Conservation (phyloP, 164 flowering plant genomes). For the Vitis rotundifolia region DNA sequence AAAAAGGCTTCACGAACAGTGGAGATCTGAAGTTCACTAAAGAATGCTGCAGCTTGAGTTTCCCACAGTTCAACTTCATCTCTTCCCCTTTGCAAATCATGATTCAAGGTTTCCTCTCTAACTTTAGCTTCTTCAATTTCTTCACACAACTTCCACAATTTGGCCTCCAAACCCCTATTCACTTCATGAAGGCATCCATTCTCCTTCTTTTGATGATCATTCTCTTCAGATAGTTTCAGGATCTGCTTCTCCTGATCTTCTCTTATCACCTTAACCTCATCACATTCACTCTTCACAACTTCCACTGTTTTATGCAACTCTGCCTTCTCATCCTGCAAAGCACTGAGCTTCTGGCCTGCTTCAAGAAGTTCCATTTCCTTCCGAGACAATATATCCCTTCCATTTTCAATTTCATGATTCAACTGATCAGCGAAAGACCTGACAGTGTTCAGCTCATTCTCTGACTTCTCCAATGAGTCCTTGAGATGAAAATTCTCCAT, state of each 20-base stretch:
- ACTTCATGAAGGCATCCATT: conserved; percentile 13
- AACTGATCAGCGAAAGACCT: conserved; percentile 26
- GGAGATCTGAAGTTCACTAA: conserved; percentile 41
- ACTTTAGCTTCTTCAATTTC: conserved; percentile 29
- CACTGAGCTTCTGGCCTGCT: conserved; percentile 28
- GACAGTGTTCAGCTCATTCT: conserved; percentile 32
- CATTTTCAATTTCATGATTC: conserved; percentile 27
- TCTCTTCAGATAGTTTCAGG: conserved; percentile 31
- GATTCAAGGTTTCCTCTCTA: conserved; percentile 26
- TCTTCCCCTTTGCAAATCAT: conserved; percentile 33
- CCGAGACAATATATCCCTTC: conserved; percentile 29
- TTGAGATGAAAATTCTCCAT: conserved; percentile 38
- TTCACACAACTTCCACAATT: conserved; percentile 19
- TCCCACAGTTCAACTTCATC: conserved; percentile 40
- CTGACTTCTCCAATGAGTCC: conserved; percentile 34
- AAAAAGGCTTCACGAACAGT: conserved; percentile 37
- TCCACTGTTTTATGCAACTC: conserved; percentile 23
- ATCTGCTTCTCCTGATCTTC: conserved; percentile 40
- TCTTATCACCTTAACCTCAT: conserved; percentile 21
- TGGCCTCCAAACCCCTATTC: conserved; percentile 27
- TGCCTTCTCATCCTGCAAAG: conserved; percentile 21
- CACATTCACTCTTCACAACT: conserved; percentile 28
- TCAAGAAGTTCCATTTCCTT: conserved; percentile 42
- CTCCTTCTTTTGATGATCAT: conserved; percentile 27
- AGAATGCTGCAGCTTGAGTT: conserved; percentile 31